phyloP scores from a whole-genome alignment of 306 rosid species.

The Hippophae gyantsensis region DNA sequence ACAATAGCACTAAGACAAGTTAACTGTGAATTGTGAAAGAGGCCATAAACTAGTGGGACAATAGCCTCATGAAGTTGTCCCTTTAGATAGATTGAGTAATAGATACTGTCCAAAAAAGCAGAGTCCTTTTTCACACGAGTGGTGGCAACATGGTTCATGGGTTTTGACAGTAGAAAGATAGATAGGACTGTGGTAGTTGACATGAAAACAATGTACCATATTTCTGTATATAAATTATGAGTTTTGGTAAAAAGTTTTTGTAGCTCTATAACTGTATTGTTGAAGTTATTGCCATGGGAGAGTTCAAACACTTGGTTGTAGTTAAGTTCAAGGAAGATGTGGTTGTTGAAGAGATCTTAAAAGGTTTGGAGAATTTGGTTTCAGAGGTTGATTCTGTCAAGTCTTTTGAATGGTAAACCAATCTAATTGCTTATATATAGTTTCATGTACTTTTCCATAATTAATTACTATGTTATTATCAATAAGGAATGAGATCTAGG shows the following conservation, averaged over 20 bases:
- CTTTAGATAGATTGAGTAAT: slow-evolving; percentile 26
- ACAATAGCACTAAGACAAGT: slow-evolving; percentile 12
- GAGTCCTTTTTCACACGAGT: slow-evolving; percentile 18
- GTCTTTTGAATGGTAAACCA: slow-evolving; percentile 64
- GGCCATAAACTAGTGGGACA: slow-evolving; percentile 36
- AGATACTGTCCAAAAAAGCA: slow-evolving; percentile 42
- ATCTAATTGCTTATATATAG: neutral
- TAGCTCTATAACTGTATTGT: too few species aligned
- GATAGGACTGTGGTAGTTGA: slow-evolving; percentile 32
- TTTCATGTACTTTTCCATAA: neutral
- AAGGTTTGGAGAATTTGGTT: slow-evolving; percentile 67
- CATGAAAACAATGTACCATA: slow-evolving; percentile 10
- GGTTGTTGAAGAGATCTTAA: slow-evolving; percentile 52
- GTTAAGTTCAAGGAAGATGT: slow-evolving; percentile 79
- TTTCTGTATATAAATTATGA: neutral
- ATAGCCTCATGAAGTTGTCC: slow-evolving; percentile 20
- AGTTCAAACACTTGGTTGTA: slow-evolving; percentile 73
- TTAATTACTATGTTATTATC: too few species aligned
- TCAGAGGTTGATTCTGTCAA: slow-evolving; percentile 60
- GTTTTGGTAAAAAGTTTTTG: slow-evolving; percentile 1
- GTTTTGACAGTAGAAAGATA: slow-evolving; percentile 21
- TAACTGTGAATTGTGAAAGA: slow-evolving; percentile 20
- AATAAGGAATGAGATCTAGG: too few species aligned
- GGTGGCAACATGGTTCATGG: slow-evolving; percentile 31
- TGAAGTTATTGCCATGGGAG: slow-evolving; percentile 38